phyloP scores from a whole-genome alignment of 257 asterid genomes.

The Solanum habrochaites region DNA sequence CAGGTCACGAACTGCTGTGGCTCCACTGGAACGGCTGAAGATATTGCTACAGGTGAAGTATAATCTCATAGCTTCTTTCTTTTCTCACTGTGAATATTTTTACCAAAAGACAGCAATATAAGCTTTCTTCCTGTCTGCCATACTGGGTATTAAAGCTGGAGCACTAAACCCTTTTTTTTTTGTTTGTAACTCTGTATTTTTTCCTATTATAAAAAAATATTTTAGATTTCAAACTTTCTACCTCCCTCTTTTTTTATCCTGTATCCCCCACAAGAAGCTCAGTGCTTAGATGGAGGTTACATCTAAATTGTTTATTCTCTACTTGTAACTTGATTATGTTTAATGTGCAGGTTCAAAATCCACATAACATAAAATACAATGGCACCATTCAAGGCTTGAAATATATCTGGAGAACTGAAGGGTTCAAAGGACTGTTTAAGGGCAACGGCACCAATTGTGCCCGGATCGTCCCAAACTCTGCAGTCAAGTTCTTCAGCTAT shows the following conservation, averaged over 20 bases:
- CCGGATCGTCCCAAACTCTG: conserved; percentile 91
- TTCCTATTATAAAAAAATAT: not conserved
- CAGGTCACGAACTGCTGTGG: conserved; percentile 98
- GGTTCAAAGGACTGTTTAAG: conserved; percentile 68
- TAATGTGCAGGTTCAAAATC: conserved; percentile 73
- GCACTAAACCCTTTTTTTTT: not conserved
- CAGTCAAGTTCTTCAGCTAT: conserved; percentile 98
- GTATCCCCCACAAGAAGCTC: not conserved
- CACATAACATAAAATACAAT: conserved; percentile 66
- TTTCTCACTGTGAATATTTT: not conserved
- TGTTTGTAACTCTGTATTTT: not conserved
- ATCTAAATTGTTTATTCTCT: not conserved
- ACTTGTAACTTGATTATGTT: not conserved
- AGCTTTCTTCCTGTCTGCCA: not conserved
- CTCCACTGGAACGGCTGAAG: conserved; percentile 93
- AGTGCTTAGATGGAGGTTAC: not conserved
- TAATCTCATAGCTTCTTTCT: not conserved
- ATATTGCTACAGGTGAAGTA: conserved; percentile 75
- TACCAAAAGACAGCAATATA: not conserved
- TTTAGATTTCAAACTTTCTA: not conserved
- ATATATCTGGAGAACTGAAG: conserved; percentile 80
- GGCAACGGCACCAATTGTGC: conserved; percentile 95
- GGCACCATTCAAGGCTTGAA: conserved; percentile 86
- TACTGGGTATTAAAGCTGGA: not conserved
- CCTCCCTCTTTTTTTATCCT: not conserved